Base-by-base conservation (phyloP, 306 rosid genomes). In the Vachellia collinsii region DNA sequence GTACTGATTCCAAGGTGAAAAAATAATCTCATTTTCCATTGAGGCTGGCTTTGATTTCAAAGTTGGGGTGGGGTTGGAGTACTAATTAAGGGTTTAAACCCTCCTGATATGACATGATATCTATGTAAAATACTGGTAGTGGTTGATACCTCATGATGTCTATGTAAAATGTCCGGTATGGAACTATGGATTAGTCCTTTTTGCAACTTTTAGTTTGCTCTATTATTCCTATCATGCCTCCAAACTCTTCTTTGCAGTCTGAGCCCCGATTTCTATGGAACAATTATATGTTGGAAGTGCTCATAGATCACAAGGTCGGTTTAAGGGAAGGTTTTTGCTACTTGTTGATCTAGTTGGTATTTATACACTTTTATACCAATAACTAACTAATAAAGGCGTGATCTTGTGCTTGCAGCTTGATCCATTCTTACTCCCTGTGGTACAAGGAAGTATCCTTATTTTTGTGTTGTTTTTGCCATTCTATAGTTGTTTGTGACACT, bases 251-350 rank as follows among this genome's bases (percentile, higher is more conserved):
- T 72, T 79, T 71, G 70, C 94, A 93, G 97, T 93, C 98, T 74
- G 98, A 93, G 87, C 97, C 98, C 29, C 82, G 98, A 84, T 93
- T 88, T 87, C 90, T 93, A 8, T 93, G 98, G 94, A 93, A 93
- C 84, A 93, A 89, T 83, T 93, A 90, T 83, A 59, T 93, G 91
- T 83, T 93, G 84, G 98, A 91, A 91, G 85, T 72, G 69, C 97
- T 93, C 75, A 91, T 93, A 67, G 98, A 93, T 75, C 80, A 83
- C 81, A 90, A 91, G 94, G 97, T 91, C 39, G 22, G 78, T 29
- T 63, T 68, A 34, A 71, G 13, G 47, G 29, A 78, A 79, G 64
- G 25, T 84, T 83, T 61, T 51, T 75, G 59, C 39, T 29, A 71
- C 39, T 53, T 76, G 22, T 76, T 69, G 42, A 81, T 61, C 64